phyloP scores from a whole-genome alignment of 306 rosid genomes.

The Elaeagnus macrophylla region DNA sequence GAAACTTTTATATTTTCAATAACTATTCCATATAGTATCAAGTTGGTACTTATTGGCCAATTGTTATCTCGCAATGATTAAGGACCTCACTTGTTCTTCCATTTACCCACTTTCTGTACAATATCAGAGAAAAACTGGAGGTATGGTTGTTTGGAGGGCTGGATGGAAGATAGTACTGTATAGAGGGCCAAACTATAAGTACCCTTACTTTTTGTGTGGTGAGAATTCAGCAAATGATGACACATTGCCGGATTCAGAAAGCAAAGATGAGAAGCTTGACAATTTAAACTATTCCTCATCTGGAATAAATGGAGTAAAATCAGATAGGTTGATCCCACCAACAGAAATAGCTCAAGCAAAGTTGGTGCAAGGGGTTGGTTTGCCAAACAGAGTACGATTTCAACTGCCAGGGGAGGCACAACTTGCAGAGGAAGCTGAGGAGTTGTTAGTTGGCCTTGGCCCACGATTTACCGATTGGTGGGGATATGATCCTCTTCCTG shows the following conservation, averaged over 20 bases:
- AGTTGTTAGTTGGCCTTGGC: conserved; percentile 68
- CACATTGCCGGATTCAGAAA: conserved; percentile 23
- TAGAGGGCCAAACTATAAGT: conserved; percentile 67
- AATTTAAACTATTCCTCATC: conserved; percentile 22
- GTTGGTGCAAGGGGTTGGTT: conserved; percentile 74
- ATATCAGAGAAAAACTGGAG: conserved; percentile 88
- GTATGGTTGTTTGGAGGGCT: conserved; percentile 87
- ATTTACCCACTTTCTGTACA: conserved; percentile 9
- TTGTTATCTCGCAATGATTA: too few species aligned
- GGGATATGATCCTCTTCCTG: conserved; percentile 86
- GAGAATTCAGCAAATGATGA: conserved; percentile 22
- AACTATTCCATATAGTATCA: too few species aligned
- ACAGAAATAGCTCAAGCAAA: conserved; percentile 22
- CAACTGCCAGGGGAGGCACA: conserved; percentile 72
- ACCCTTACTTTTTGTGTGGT: conserved; percentile 64
- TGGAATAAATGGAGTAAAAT: conserved; percentile 25
- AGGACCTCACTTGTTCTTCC: too few species aligned
- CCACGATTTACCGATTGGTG: conserved; percentile 94
- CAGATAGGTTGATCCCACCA: conserved; percentile 23
- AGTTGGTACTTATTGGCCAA: too few species aligned
- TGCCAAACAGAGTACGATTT: conserved; percentile 59
- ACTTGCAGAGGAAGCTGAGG: conserved; percentile 68
- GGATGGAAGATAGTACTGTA: conserved; percentile 81
- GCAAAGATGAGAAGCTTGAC: conserved; percentile 19
- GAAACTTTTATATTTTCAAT: too few species aligned